phyloP scores from a whole-genome alignment of 441 rosid species.

The Mallotus repandus region DNA sequence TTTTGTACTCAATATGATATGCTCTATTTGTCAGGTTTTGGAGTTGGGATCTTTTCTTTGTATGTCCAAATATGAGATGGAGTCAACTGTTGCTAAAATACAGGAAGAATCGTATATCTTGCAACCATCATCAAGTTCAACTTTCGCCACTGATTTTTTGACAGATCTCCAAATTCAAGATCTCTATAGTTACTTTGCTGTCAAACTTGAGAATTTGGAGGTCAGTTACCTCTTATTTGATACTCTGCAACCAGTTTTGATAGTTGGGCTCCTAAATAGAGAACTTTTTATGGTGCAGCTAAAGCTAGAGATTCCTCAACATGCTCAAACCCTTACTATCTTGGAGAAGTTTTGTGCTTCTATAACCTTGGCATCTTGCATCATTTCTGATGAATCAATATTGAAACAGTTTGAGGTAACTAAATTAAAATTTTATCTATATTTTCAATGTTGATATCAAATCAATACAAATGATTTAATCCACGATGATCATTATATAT shows the following conservation, averaged over 20 bases:
- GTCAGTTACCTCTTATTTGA: conserved; percentile 35
- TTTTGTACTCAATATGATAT: conserved; percentile 15
- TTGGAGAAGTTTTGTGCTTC: conserved; percentile 62
- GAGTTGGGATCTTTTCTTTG: conserved; percentile 47
- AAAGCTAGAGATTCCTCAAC: conserved; percentile 40
- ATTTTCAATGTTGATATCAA: neutral
- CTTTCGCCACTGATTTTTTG: conserved; percentile 29
- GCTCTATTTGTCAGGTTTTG: conserved; percentile 52
- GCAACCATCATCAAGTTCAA: conserved; percentile 37
- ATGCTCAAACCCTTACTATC: conserved; percentile 41
- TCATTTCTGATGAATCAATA: conserved; percentile 64
- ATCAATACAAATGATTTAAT: neutral
- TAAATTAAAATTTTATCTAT: conserved; percentile 14
- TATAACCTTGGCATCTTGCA: conserved; percentile 50
- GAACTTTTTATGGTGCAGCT: conserved; percentile 50
- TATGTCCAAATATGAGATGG: conserved; percentile 40
- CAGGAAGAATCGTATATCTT: conserved; percentile 37
- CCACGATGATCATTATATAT: neutral
- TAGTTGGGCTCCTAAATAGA: conserved; percentile 24
- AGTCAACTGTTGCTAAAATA: conserved; percentile 34
- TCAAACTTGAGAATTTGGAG: conserved; percentile 59
- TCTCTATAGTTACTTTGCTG: conserved; percentile 60
- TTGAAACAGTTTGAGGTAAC: conserved; percentile 83
- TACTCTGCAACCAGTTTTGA: conserved; percentile 15
- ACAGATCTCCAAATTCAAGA: conserved; percentile 42